Evolutionary conservation across 1,284 basidiomycete genomes (phyloP).

Genomic region (Pseudozyma thailandica): DNA sequence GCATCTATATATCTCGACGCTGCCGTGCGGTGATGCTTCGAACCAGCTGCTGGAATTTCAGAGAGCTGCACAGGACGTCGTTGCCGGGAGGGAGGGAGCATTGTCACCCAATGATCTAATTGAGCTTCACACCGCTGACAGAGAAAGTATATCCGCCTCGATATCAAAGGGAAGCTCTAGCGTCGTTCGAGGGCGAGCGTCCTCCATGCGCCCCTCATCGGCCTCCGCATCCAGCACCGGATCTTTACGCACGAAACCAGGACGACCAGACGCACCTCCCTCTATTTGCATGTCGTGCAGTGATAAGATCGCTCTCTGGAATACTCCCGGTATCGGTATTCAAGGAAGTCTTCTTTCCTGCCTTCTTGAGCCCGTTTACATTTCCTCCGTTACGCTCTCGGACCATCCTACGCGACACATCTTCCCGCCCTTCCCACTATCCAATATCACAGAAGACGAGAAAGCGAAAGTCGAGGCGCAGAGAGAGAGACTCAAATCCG

Average conservation of each 20-base stretch:
- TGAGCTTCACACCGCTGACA: neutral
- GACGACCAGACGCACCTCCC: constrained; percentile 52
- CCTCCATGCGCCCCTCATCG: neutral
- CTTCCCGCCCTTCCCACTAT: constrained; percentile 22
- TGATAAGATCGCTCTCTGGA: constrained; percentile 59
- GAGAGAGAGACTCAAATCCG: constrained; percentile 10
- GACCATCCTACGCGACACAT: constrained; percentile 30
- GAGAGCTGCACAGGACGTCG: constrained; percentile 32
- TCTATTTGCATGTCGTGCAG: constrained; percentile 54
- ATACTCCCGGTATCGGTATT: constrained; percentile 30
- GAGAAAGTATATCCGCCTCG: neutral
- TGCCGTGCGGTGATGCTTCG: constrained; percentile 74
- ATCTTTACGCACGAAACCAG: constrained; percentile 52
- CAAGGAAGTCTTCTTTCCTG: constrained; percentile 50
- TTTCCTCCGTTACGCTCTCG: constrained; percentile 34
- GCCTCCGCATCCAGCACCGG: neutral
- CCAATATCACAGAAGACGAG: neutral
- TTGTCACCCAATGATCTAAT: constrained; percentile 14
- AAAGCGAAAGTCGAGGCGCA: neutral
- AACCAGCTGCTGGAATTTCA: constrained; percentile 38
- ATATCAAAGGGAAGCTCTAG: neutral
- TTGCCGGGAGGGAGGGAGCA: neutral
- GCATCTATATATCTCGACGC: constrained; percentile 83
- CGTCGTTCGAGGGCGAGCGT: constrained; percentile 26
- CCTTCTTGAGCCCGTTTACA: constrained; percentile 34